phyloP scores from a whole-genome alignment of 169 alveolate genomes.

The Plasmodium adleri region DNA sequence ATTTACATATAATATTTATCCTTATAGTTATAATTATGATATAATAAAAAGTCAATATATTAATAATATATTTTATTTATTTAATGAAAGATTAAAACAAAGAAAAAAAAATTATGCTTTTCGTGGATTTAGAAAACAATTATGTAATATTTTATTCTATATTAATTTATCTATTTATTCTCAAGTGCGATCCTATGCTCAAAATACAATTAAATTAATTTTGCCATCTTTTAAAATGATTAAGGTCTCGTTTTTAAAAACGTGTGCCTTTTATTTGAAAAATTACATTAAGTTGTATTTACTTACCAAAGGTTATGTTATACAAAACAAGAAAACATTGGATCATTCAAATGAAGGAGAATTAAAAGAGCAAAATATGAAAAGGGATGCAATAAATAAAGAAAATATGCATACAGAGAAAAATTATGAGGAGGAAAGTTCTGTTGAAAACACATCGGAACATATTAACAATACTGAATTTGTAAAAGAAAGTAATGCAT shows the following conservation, averaged over 20 bases:
- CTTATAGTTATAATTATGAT: conserved; percentile 67
- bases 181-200: conserved; percentile 74
- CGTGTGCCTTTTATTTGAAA: conserved; percentile 45
- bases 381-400: neutral
- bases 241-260: conserved; percentile 53
- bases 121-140: conserved; percentile 47
- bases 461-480: neutral
- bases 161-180: conserved; percentile 62
- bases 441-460: neutral
- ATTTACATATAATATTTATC: conserved; percentile 67
- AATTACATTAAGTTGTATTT: conserved; percentile 41
- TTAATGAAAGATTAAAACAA: conserved; percentile 69
- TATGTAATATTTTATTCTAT: conserved; percentile 69
- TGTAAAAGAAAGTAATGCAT: neutral
- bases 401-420: neutral
- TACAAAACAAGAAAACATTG: neutral
- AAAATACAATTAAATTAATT: conserved; percentile 54
- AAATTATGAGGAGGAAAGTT: neutral
- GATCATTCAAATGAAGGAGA: neutral
- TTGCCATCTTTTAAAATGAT: conserved; percentile 68
- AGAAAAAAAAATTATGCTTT: conserved; percentile 58
- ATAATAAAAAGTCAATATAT: conserved; percentile 63
- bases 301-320: neutral
- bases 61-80: conserved; percentile 49
- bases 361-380: neutral